These are phyloP conservation scores for Colletotrichum orchidophilum DNA, from an alignment of 2,329 filamentous ascomycete genomes.

Conservation along the genomic window DNA sequence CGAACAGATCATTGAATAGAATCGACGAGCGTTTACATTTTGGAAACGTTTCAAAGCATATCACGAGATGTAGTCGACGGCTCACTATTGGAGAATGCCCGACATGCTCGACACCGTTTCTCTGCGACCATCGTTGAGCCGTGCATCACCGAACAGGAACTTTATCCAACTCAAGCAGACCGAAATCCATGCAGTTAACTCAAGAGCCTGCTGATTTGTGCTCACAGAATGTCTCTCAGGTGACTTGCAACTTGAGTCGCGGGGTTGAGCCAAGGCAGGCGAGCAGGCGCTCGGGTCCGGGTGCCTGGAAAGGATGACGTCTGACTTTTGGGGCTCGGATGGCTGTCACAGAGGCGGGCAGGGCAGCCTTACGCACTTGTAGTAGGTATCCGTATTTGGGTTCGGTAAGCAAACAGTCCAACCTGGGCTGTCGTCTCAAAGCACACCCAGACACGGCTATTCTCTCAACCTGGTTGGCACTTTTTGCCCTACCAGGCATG, in stretches of 20 bases:
- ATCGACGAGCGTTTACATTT: neutral
- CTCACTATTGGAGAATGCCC: no score
- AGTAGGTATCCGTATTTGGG: conserved; percentile 1
- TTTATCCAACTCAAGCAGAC: neutral
- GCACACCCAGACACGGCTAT: neutral
- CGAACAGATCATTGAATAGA: neutral
- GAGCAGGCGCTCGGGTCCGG: neutral
- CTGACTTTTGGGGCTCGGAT: neutral
- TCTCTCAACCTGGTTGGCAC: neutral
- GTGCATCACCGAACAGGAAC: neutral
- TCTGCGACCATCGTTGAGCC: neutral
- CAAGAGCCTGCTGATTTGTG: neutral
- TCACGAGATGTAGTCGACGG: neutral
- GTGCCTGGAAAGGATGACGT: neutral
- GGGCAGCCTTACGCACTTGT: conserved; percentile 8
- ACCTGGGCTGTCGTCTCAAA: conserved; percentile 8
- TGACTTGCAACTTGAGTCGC: neutral
- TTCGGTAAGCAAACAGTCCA: conserved; percentile 2
- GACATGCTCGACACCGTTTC: no score
- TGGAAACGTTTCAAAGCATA: neutral
- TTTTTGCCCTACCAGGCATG: neutral
- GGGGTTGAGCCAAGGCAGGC: neutral
- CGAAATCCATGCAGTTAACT: neutral
- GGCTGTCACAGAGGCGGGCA: neutral
- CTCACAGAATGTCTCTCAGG: neutral